Conservation (phyloP, 1,284 basidiomycete species). For the Microbotryum intermedium region DNA sequence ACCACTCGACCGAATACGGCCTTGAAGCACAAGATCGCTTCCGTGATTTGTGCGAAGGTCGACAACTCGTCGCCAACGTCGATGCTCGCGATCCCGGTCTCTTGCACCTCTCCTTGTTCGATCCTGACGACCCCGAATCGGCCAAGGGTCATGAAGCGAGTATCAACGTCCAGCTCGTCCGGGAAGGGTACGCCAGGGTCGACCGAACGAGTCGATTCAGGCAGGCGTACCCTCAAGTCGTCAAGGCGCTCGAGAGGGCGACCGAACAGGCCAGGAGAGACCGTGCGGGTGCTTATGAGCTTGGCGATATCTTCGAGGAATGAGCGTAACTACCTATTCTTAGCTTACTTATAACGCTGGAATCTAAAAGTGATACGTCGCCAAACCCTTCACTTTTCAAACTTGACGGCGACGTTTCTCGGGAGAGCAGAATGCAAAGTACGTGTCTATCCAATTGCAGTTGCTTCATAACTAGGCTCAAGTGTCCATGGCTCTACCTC, state of each 20-base stretch:
- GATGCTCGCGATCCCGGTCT: slow-evolving; percentile 59
- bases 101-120: slow-evolving; percentile 31
- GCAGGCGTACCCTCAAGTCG: slow-evolving; percentile 29
- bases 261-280: slow-evolving; percentile 26
- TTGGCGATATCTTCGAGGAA: slow-evolving; percentile 22
- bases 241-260: slow-evolving; percentile 29
- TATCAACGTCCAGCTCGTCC: slow-evolving; percentile 31
- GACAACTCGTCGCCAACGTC: slow-evolving; percentile 80
- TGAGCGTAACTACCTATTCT: no score
- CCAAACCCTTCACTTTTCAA: no score
- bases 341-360: no score
- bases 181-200: slow-evolving; percentile 31
- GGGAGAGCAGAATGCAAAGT: no score
- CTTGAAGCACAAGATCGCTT: slow-evolving; percentile 76
- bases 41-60: slow-evolving; percentile 70
- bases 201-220: slow-evolving; percentile 27
- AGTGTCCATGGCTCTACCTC: background rate
- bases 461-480: background rate
- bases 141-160: slow-evolving; percentile 13
- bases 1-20: slow-evolving; percentile 49
- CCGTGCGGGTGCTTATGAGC: slow-evolving; percentile 23
- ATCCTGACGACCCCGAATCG: slow-evolving; percentile 23
- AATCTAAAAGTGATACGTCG: no score
- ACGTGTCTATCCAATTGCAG: background rate
- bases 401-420: no score